phyloP scores from a whole-genome alignment of 345 rosid genomes.

The Tarenaya hassleriana region DNA sequence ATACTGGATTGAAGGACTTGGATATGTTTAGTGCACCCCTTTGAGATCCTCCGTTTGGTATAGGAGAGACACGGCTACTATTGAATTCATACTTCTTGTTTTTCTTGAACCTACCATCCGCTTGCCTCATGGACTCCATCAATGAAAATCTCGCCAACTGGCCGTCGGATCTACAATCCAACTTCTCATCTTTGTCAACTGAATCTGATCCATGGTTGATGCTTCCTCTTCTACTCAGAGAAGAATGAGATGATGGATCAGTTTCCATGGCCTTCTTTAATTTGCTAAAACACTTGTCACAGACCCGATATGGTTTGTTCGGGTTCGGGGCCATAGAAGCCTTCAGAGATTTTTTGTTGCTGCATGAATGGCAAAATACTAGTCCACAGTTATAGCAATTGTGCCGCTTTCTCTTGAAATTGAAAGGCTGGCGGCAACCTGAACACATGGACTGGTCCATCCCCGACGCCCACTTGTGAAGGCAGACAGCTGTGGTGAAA shows the following conservation, averaged over 20 bases:
- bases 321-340: conserved; percentile 99
- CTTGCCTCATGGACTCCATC: conserved; percentile 79
- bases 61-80: conserved; percentile 95
- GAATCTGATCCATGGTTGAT: conserved; percentile 53
- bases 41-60: conserved; percentile 83
- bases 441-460: conserved; percentile 98
- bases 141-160: conserved; percentile 83
- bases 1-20: conserved; percentile 77
- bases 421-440: conserved; percentile 91
- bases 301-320: conserved; percentile 82
- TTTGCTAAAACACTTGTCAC: conserved; percentile 82
- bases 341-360: conserved; percentile 77
- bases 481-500: conserved; percentile 94
- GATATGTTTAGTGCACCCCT: conserved; percentile 73
- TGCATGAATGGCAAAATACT: conserved; percentile 91
- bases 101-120: conserved; percentile 61
- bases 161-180: conserved; percentile 63
- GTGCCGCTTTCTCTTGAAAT: conserved; percentile 71
- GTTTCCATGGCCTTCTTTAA: conserved; percentile 65
- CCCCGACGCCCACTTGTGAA: conserved; percentile 94
- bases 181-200: conserved; percentile 72
- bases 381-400: conserved; percentile 80
- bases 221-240: conserved; percentile 71
- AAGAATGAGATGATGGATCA: conserved; percentile 61
- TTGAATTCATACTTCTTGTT: conserved; percentile 87